Conservation (phyloP, 306 rosid genomes). For the Sphenostylis stenocarpa region DNA sequence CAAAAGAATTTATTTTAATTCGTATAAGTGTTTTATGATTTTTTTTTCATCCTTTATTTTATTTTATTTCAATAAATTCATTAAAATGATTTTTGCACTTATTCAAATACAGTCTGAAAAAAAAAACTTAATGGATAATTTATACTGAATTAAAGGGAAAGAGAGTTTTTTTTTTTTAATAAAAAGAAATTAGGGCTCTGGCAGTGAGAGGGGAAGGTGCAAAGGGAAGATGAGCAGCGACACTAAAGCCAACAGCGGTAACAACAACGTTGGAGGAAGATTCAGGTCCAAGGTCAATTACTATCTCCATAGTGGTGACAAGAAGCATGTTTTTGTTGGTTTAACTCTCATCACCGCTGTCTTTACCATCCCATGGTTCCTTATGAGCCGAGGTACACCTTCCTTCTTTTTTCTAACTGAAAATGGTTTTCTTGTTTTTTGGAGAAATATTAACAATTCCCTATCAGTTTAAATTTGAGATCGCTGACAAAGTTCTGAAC, state of each 20-base stretch:
- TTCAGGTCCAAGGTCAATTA: constrained; percentile 68
- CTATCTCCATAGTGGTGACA: constrained; percentile 79
- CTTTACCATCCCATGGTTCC: constrained; percentile 73
- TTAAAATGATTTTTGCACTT: no score
- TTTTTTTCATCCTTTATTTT: no score
- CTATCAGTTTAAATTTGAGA: neutral
- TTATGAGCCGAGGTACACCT: constrained; percentile 63
- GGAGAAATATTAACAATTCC: neutral
- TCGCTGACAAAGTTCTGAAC: neutral
- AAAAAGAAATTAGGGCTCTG: constrained; percentile 1
- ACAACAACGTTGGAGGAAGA: constrained; percentile 35
- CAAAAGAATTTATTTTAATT: no score
- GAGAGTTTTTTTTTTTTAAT: neutral
- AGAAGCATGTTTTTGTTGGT: constrained; percentile 80
- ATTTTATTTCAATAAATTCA: no score
- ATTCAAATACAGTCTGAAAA: no score
- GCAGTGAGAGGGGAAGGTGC: neutral
- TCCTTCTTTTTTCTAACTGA: neutral
- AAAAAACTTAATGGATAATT: no score
- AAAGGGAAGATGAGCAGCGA: constrained; percentile 55
- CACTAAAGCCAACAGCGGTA: constrained; percentile 37
- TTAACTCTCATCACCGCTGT: constrained; percentile 62
- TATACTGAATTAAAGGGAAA: no score
- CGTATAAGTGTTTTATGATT: no score
- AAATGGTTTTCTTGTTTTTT: no score